Conservation (phyloP, 106 monocot genomes). For the Acorus gramineus region DNA sequence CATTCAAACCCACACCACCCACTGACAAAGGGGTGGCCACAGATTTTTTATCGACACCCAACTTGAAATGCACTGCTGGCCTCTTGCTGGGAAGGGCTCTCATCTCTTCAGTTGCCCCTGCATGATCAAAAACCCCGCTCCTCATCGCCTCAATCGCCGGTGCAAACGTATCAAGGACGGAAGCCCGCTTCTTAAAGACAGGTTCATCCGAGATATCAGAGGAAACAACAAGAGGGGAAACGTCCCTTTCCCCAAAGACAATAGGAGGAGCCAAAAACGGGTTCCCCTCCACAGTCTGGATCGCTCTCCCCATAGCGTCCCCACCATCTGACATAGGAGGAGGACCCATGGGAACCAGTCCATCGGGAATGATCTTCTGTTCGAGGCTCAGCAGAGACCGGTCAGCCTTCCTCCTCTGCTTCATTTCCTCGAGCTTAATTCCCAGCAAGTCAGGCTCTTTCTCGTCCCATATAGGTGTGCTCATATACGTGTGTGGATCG, state of each 20-base stretch:
- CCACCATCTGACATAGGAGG: conserved; percentile 3
- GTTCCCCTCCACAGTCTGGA: conserved; percentile 35
- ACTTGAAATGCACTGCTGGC: conserved; percentile 49
- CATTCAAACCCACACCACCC: conserved; percentile 5
- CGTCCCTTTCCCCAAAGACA: conserved; percentile 47
- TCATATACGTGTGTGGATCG: conserved; percentile 70
- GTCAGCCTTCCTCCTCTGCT: conserved; percentile 76
- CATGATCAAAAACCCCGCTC: conserved; percentile 25
- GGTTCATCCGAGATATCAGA: conserved; percentile 4
- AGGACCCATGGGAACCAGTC: conserved; percentile 7
- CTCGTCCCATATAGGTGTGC: conserved; percentile 70
- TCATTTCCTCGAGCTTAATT: conserved; percentile 57
- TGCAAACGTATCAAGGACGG: conserved; percentile 67
- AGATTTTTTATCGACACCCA: conserved; percentile 69
- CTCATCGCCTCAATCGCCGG: conserved; percentile 59
- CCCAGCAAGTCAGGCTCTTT: conserved; percentile 19
- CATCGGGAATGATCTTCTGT: conserved; percentile 32
- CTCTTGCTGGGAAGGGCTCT: conserved; percentile 40
- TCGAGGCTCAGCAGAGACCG: conserved; percentile 75
- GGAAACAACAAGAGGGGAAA: conserved; percentile 20
- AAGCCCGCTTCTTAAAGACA: conserved; percentile 18
- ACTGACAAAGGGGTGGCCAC: conserved; percentile 22
- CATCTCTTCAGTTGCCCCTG: not conserved
- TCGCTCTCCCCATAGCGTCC: conserved; percentile 29
- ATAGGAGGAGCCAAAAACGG: conserved; percentile 64